phyloP scores from a whole-genome alignment of 2,329 filamentous ascomycete species.

The Raffaelea deltoideospora region DNA sequence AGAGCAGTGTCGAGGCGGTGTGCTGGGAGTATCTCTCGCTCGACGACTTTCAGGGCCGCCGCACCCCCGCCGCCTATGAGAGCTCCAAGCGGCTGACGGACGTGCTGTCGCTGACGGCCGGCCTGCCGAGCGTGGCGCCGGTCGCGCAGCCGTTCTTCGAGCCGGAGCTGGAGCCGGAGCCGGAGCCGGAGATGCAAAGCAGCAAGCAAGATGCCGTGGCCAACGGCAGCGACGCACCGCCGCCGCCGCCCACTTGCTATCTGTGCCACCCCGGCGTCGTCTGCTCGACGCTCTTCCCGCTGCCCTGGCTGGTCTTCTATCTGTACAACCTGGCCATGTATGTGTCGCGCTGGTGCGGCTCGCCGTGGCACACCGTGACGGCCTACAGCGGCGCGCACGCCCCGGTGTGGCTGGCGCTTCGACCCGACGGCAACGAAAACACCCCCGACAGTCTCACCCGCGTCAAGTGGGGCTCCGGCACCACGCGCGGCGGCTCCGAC shows the following conservation, averaged over 20 bases:
- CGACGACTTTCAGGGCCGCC: conserved; percentile 63
- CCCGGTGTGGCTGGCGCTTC: conserved; percentile 64
- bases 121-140: conserved; percentile 46
- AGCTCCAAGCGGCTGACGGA: conserved; percentile 79
- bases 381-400: conserved; percentile 64
- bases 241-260: conserved; percentile 47
- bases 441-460: conserved; percentile 42
- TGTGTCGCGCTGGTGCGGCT: conserved; percentile 62
- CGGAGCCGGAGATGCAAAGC: not conserved
- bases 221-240: conserved; percentile 9
- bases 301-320: conserved; percentile 54
- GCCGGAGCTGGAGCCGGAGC: conserved; percentile 9
- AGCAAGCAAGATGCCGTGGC: conserved; percentile 9
- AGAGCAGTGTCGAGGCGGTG: conserved; percentile 62
- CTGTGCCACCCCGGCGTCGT: conserved; percentile 78
- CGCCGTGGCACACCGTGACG: conserved; percentile 72
- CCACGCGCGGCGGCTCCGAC: conserved; percentile 38
- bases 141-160: conserved; percentile 43
- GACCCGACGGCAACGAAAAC: conserved; percentile 45
- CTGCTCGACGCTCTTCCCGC: conserved; percentile 63
- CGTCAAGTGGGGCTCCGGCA: conserved; percentile 75
- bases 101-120: conserved; percentile 58
- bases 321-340: conserved; percentile 55
- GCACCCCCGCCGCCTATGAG: conserved; percentile 57
- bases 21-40: conserved; percentile 34